phyloP scores from a whole-genome alignment of 805 yeast genomes.

The Yarrowia deformans region DNA sequence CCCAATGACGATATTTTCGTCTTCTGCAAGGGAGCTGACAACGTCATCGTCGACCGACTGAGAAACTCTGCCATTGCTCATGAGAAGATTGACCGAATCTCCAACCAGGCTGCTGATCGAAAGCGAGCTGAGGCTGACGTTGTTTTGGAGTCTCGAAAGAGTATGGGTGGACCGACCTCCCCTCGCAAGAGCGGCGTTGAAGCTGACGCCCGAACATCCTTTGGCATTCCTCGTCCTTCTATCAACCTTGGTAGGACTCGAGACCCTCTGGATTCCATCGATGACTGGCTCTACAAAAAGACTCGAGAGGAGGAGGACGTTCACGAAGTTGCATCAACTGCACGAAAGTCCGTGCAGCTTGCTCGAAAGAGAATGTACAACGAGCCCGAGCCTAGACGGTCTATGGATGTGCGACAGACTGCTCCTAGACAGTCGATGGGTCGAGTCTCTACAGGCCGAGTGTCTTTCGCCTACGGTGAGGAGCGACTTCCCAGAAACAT shows the following conservation, averaged over 20 bases:
- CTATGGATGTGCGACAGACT: conserved; percentile 35
- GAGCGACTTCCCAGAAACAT: conserved; percentile 35
- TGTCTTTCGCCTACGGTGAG: conserved; percentile 30
- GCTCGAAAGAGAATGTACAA: conserved; percentile 46
- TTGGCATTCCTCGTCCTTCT: conserved; percentile 47
- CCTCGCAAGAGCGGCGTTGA: conserved; percentile 33
- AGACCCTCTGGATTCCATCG: conserved; percentile 46
- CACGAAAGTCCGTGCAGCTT: conserved; percentile 44
- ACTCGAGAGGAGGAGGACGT: conserved; percentile 47
- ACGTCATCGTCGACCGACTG: conserved; percentile 79
- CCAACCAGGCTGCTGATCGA: conserved; percentile 64
- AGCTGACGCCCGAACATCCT: conserved; percentile 41
- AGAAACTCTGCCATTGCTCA: conserved; percentile 64
- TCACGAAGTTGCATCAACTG: conserved; percentile 46
- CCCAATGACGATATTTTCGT: conserved; percentile 79
- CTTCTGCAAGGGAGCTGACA: conserved; percentile 96
- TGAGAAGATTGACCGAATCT: conserved; percentile 68
- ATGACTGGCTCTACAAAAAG: conserved; percentile 44
- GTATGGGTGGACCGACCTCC: conserved; percentile 56
- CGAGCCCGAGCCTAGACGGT: conserved; percentile 40
- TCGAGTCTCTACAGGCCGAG: conserved; percentile 23
- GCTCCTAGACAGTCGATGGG: conserved; percentile 17
- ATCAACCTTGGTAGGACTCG: conserved; percentile 45
- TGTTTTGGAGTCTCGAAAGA: conserved; percentile 58
- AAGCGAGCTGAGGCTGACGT: conserved; percentile 77